These are phyloP conservation scores for Fusarium sp. DNA, from an alignment of 2,329 filamentous ascomycete genomes.

Conservation along the genomic window DNA sequence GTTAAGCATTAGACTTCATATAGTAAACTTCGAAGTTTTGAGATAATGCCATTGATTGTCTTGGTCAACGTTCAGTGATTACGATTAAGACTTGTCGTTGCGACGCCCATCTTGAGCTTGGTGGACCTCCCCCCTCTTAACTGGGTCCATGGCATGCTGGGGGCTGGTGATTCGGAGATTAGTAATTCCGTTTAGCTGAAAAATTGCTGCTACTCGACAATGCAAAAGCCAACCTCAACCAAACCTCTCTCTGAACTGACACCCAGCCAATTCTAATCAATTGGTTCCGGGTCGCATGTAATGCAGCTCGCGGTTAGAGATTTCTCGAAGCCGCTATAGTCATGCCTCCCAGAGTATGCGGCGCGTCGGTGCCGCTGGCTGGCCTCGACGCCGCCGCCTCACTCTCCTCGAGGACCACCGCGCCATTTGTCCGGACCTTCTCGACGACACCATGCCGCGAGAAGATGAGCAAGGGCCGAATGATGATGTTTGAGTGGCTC, in stretches of 20 bases:
- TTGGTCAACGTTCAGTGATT: not conserved
- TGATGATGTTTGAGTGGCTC: slow-evolving; percentile 53
- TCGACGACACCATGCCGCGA: slow-evolving; percentile 51
- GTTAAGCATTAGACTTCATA: not conserved
- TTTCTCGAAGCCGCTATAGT: slow-evolving; percentile 31
- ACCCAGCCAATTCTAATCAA: slow-evolving; percentile 39
- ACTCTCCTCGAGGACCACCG: slow-evolving; percentile 19
- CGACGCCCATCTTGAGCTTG: not conserved
- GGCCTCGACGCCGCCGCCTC: slow-evolving; percentile 43
- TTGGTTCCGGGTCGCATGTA: slow-evolving; percentile 40
- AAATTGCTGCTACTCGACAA: slow-evolving; percentile 33
- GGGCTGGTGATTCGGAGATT: slow-evolving; percentile 3
- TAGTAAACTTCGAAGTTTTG: not conserved
- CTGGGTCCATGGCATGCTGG: not conserved
- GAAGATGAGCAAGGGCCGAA: slow-evolving; percentile 50
- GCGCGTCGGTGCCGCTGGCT: slow-evolving; percentile 44
- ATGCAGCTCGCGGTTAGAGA: slow-evolving; percentile 34
- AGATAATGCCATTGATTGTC: not conserved
- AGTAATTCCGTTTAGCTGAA: slow-evolving; percentile 31
- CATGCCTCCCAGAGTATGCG: slow-evolving; percentile 49
- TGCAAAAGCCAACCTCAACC: slow-evolving; percentile 23
- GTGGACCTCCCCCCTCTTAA: not conserved
- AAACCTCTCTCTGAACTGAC: slow-evolving; percentile 24
- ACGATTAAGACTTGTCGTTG: not conserved
- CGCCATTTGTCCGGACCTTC: slow-evolving; percentile 47